Evolutionary conservation across 1,139 yeast species (phyloP), one percentile per base, ranked within the genome.

Genomic region (Spencermartinsiella ligniputridi): DNA sequence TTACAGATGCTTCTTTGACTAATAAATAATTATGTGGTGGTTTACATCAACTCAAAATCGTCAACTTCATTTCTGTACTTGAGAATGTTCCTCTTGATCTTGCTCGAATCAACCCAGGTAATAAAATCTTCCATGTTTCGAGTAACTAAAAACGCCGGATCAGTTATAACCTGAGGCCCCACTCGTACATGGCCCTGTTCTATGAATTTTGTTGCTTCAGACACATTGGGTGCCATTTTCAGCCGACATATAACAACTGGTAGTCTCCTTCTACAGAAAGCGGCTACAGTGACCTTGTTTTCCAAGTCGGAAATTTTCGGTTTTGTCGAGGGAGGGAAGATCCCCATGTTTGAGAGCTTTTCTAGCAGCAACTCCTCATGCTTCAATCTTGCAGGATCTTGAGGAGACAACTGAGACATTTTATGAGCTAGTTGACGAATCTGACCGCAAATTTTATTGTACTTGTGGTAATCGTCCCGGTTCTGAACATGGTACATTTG

Each of bases 111-210:
- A 16, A 87, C 95, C 99, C 99, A 94, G 1, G 98, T 94, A 57
- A 94, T 76, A 65, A 88, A 92, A 67, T 94, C 99, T 63, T 94
- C 98, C 83, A 92, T 76, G 56, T 82, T 88, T 35, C 65, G 75
- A 8, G 97, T 90, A 2, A 94, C 95, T 56, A 94, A 72, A 63
- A 83, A 92, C 0, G 98, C 97, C 2, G 98, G 95, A 63, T 94
- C 98, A 0, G 96, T 89, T 39, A 94, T 81, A 27, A 92, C 84
- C 60, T 89, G 87, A 8, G 97, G 98, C 0, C 99, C 99, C 9
- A 94, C 96, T 55, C 98, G 76, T 3, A 94, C 96, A 61, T 94
- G 97, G 2, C 99, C 99, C 64, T 92, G 97, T 61, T 92, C 97
- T 17, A 94, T 77, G 61, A 87, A 88, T 40, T 87, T 87, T 17